Evolutionary conservation across 768 basidiomycete species (phyloP), one percentile per base, ranked within the genome.

Genomic region (Tricholoma sp.): DNA sequence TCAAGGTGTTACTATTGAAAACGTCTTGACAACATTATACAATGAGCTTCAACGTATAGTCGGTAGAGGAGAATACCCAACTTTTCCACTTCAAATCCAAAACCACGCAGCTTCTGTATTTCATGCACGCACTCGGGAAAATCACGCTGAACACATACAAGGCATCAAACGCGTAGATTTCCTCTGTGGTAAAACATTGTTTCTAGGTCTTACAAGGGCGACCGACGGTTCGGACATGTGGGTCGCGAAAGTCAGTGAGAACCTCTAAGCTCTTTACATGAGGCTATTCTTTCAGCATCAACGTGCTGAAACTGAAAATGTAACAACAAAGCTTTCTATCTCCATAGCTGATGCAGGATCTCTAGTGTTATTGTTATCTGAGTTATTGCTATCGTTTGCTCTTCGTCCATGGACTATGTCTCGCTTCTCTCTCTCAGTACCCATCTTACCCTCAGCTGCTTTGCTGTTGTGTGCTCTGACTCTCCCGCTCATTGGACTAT

Each of bases 131-230:
- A 55, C 56, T 24, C 32, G 57, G 6, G 46, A 46, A 14, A 46
- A 60, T 46, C 55, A 55, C 16, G 41, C 27, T 14, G 55, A 57
- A 46, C 59, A 50, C 16, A 49, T 50, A 2, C 55, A 57, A 29
- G 63, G 63, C n/a, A 52, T 64, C 18, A 64, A 59, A 55, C 54
- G 61, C 18, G 27, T 62, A 9, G 64, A 64, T 52, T 62, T 59
- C 35, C 52, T 64, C 29, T 57, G 53, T 37, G 41, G 46, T 10
- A 61, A 59, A 41, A 27, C 52, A 14, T 53, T 56, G 6, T 60
- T 64, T 49, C 47, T 64, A 11, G 64, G 64, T 34, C 46, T 64
- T 43, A 63, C 57, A 45, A 45, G 46, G 16, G 55, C 64, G 24
- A 24, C 59, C 12, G 64, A 64, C 53, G 64, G 64, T 10, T 57